These are phyloP conservation scores for Nothophaeocryptopus gaeumannii DNA, from an alignment of 2,329 filamentous ascomycete genomes.

Conservation along the genomic window DNA sequence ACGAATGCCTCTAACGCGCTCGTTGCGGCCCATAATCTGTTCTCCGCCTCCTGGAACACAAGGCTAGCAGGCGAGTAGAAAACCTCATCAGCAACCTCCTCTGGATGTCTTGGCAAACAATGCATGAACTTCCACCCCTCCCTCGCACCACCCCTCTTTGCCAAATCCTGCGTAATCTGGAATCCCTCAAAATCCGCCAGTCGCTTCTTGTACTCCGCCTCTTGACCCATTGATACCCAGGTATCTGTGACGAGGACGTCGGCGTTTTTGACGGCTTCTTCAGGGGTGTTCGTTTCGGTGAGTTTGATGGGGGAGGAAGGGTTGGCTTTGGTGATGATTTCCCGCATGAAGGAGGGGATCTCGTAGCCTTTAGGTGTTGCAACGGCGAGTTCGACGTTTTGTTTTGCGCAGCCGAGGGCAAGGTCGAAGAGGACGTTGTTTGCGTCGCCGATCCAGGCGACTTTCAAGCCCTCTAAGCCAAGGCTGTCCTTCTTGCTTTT, in stretches of 20 bases:
- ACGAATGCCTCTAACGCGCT: slow-evolving; percentile 82
- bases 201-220: slow-evolving; percentile 74
- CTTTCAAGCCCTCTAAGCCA: slow-evolving; percentile 77
- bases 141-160: slow-evolving; percentile 80
- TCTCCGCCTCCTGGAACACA: slow-evolving; percentile 93
- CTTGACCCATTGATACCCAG: slow-evolving; percentile 98
- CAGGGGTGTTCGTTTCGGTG: slow-evolving; percentile 72
- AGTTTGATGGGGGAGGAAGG: slow-evolving; percentile 41
- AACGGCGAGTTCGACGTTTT: slow-evolving; percentile 81
- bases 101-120: slow-evolving; percentile 84
- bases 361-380: slow-evolving; percentile 82
- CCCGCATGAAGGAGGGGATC: slow-evolving; percentile 72
- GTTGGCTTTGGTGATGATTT: slow-evolving; percentile 63
- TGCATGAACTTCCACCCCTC: slow-evolving; percentile 97
- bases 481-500: slow-evolving; percentile 45
- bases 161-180: slow-evolving; percentile 85
- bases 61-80: slow-evolving; percentile 79
- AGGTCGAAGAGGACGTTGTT: slow-evolving; percentile 97
- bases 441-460: slow-evolving; percentile 94
- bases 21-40: slow-evolving; percentile 86
- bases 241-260: slow-evolving; percentile 94
- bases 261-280: slow-evolving; percentile 79
- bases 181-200: slow-evolving; percentile 82
- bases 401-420: slow-evolving; percentile 80
- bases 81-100: slow-evolving; percentile 92